Base-by-base conservation (phyloP, 345 rosid species). In the Ceriops zippeliana region DNA sequence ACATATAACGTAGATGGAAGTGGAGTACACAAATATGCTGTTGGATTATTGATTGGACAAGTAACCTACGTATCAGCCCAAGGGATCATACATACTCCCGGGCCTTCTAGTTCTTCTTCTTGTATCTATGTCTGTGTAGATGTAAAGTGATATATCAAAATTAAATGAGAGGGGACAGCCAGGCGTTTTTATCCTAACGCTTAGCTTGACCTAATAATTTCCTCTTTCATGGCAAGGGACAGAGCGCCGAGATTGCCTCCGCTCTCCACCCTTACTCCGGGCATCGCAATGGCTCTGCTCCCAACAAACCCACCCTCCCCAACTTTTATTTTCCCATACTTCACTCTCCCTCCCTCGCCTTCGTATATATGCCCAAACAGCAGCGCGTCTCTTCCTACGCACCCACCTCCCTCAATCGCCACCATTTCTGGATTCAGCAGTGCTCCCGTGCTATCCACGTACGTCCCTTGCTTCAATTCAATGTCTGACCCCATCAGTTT, bases 351-450 rank as follows among this genome's bases (percentile, higher is more conserved):
- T 6, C 69, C 88, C 68, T 84, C 87, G 1, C 90, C 87, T 66
- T 88, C 90, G 71, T 88, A 84, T 28, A 83, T 70, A 72, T 86
- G 93, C 65, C 93, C 90, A 71, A 88, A 86, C 67, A 86, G 24
- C 51, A 86, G 7, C 9, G 89, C 90, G 34, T 84, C 87, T 72
- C 58, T 84, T 49, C 77, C 88, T 4, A 88, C 78, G 66, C 84
- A 75, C 11, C 88, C 86, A 7, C 78, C 84, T 72, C 78, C 75
- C 68, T 83, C 86, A 57, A 88, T 79, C 76, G 81, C 86, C 66
- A 86, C 83, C 93, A 84, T 86, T 75, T 88, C 90, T 0, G 93
- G 90, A 69, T 88, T 86, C 75, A 86, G 54, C 37, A 75, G 11
- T 0, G 88, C 87, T 64, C 88, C 93, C 87, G 81, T 75, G 80